A percentile compares a stretch with the other conserved stretches of the same genome.
phyloP scores from a whole-genome alignment of 139 green algal genomes.

The Klebsormidium nitens region DNA sequence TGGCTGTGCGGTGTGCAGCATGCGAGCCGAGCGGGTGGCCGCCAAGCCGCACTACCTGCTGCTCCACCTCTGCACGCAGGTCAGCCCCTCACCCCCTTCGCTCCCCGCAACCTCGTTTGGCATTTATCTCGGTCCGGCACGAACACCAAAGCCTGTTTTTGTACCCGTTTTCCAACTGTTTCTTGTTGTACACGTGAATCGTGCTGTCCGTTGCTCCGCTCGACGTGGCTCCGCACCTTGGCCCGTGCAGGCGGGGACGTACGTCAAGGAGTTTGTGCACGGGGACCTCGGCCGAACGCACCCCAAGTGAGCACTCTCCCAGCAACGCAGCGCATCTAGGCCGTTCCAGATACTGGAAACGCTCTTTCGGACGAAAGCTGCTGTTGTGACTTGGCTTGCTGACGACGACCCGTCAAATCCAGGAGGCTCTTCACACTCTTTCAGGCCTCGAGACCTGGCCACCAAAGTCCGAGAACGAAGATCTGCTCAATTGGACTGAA shows the following conservation, averaged over 20 bases:
- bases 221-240: background rate
- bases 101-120: background rate
- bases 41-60: slow-evolving; percentile 48
- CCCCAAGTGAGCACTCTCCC: slow-evolving; percentile 41
- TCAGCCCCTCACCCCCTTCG: background rate
- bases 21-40: slow-evolving; percentile 9
- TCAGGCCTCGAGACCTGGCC: background rate
- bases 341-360: background rate
- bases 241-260: slow-evolving; percentile 63
- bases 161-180: too few species aligned
- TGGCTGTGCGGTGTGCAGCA: slow-evolving; percentile 12
- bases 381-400: background rate
- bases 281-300: slow-evolving; percentile 68
- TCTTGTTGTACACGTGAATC: too few species aligned
- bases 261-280: slow-evolving; percentile 92
- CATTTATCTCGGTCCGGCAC: too few species aligned
- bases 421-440: background rate
- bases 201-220: too few species aligned
- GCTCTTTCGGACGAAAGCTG: too few species aligned
- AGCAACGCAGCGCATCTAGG: background rate
- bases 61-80: slow-evolving; percentile 59
- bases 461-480: background rate
- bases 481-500: background rate
- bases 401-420: background rate
- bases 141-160: too few species aligned